These are phyloP conservation scores for Cercospora citrullina DNA, from an alignment of 2,329 filamentous ascomycete species.

Conservation along the genomic window DNA sequence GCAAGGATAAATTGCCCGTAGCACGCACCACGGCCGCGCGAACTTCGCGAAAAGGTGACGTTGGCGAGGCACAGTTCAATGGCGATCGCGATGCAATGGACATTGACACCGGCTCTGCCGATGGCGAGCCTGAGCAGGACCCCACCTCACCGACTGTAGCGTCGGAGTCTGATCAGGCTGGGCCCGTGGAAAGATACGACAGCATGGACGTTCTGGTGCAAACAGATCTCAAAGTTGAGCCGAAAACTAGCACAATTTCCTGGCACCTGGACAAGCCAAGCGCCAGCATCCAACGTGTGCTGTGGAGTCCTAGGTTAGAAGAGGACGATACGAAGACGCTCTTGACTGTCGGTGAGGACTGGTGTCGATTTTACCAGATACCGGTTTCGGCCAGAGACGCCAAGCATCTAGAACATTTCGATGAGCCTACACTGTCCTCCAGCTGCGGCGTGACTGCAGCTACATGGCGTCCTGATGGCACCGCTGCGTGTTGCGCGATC, in stretches of 20 bases:
- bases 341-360: constrained; percentile 37
- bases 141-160: constrained; percentile 30
- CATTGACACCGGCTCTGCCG: constrained; percentile 38
- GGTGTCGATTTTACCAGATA: constrained; percentile 40
- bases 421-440: constrained; percentile 32
- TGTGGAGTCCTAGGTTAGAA: constrained; percentile 35
- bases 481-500: constrained; percentile 35
- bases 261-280: constrained; percentile 38
- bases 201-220: constrained; percentile 39
- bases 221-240: constrained; percentile 37
- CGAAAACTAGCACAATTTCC: constrained; percentile 39
- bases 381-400: constrained; percentile 29
- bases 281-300: constrained; percentile 32
- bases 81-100: constrained; percentile 50
- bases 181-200: constrained; percentile 36
- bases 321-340: constrained; percentile 30
- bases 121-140: constrained; percentile 33
- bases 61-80: constrained; percentile 41
- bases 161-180: constrained; percentile 32
- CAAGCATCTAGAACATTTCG: constrained; percentile 28
- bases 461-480: constrained; percentile 40
- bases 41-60: constrained; percentile 37
- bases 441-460: constrained; percentile 36
- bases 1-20: constrained; percentile 21
- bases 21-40: constrained; percentile 36